Conservation (phyloP, 176 grass and related monocot species). For the Aegilops bicornis region DNA sequence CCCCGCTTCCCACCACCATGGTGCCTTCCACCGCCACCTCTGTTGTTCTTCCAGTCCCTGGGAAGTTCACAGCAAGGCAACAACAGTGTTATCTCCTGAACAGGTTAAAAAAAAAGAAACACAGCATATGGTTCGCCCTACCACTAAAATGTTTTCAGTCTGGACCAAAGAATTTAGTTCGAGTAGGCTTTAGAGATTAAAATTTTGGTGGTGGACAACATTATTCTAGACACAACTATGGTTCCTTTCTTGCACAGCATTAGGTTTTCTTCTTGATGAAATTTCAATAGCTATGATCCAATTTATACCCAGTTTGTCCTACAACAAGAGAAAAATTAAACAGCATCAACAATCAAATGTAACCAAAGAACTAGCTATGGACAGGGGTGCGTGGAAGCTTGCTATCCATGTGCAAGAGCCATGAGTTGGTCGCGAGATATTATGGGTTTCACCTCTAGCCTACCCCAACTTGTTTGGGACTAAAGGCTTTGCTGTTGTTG, state of each 20-base stretch:
- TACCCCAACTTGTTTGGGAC: no score
- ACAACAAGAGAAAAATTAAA: not conserved
- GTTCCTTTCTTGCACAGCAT: not conserved
- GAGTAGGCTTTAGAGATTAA: not conserved
- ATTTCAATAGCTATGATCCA: not conserved
- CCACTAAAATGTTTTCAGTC: not conserved
- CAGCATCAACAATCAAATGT: not conserved
- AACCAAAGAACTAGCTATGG: not conserved
- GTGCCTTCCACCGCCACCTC: conserved; percentile 52
- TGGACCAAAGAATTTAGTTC: not conserved
- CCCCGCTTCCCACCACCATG: conserved; percentile 51
- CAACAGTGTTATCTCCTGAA: conserved; percentile 12
- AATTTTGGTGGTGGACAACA: not conserved
- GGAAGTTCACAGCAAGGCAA: not conserved
- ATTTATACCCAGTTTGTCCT: not conserved
- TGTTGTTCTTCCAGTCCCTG: conserved; percentile 51
- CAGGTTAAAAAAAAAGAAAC: not conserved
- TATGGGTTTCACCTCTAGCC: no score
- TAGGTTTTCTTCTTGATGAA: not conserved
- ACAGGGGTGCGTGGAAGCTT: no score
- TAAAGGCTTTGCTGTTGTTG: no score
- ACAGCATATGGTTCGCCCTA: not conserved
- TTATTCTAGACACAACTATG: not conserved
- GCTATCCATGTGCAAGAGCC: no score
- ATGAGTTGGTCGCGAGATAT: no score